A percentile compares a stretch with the other conserved stretches of the same genome.
Evolutionary conservation across 108 stramenopile species (phyloP).

Genomic region (Nannochloropsis granulata): DNA sequence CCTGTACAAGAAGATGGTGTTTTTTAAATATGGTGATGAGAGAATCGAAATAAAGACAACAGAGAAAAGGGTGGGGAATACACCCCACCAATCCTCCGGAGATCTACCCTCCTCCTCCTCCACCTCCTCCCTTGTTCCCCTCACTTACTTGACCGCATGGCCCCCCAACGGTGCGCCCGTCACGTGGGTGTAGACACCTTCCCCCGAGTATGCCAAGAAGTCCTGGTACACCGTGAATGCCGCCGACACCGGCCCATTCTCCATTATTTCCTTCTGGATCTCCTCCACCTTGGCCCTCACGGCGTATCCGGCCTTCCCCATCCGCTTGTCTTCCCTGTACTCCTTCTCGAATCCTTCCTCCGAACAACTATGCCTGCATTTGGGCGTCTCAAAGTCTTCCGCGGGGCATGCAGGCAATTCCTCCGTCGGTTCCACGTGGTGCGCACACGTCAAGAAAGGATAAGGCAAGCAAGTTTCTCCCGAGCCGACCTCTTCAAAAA

Average conservation of each 20-base stretch:
- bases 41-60: no score
- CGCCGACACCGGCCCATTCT: constrained; percentile 35
- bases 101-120: no score
- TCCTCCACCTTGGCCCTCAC: constrained; percentile 23
- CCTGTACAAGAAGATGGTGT: neutral
- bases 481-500: constrained; percentile 32
- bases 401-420: constrained; percentile 38
- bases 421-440: constrained; percentile 41
- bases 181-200: constrained; percentile 27
- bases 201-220: constrained; percentile 40
- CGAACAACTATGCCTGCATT: constrained; percentile 22
- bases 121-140: no score
- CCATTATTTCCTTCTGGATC: constrained; percentile 39
- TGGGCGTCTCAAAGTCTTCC: constrained; percentile 29
- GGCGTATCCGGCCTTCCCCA: constrained; percentile 30
- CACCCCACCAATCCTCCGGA: no score
- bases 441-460: constrained; percentile 44
- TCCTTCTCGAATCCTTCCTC: constrained; percentile 10
- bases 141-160: neutral
- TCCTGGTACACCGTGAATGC: constrained; percentile 45
- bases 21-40: no score
- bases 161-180: constrained; percentile 11
- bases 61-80: no score
- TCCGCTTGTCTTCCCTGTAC: constrained; percentile 42
- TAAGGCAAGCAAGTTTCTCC: constrained; percentile 34